Evolutionary conservation across 768 basidiomycete genomes (phyloP).

Genomic region (Erythrobasidium yunnanense): DNA sequence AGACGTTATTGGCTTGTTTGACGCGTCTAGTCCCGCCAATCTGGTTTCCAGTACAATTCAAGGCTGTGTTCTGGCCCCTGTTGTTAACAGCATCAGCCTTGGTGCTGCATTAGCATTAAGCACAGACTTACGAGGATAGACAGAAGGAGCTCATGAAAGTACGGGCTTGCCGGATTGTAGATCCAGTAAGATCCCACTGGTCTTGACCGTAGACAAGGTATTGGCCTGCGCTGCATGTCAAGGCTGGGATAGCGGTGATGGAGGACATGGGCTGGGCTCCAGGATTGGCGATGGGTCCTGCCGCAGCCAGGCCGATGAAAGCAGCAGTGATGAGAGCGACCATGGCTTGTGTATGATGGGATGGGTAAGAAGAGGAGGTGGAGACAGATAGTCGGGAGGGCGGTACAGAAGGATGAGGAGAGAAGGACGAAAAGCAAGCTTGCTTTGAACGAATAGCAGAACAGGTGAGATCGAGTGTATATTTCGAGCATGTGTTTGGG

Average conservation of each 20-base stretch:
- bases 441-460: no score
- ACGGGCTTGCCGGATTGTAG: background rate
- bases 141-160: background rate
- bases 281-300: background rate
- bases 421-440: no score
- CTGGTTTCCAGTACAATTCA: background rate
- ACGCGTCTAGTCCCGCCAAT: background rate
- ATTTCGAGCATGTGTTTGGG: no score
- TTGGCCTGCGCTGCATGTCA: background rate
- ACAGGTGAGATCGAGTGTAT: no score
- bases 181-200: background rate
- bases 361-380: background rate
- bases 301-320: background rate
- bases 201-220: background rate
- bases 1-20: background rate
- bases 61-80: background rate
- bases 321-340: background rate
- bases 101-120: background rate
- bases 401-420: background rate
- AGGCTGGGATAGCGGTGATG: conserved; percentile 12
- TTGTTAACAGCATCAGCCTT: background rate
- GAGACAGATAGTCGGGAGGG: background rate
- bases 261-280: conserved; percentile 33
- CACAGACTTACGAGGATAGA: background rate
- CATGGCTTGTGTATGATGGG: background rate